Percentiles rank a stretch among this genome's conserved stretches.
Conservation (phyloP, 2,329 filamentous ascomycete genomes). For the Cladosporium cucumerinum region DNA sequence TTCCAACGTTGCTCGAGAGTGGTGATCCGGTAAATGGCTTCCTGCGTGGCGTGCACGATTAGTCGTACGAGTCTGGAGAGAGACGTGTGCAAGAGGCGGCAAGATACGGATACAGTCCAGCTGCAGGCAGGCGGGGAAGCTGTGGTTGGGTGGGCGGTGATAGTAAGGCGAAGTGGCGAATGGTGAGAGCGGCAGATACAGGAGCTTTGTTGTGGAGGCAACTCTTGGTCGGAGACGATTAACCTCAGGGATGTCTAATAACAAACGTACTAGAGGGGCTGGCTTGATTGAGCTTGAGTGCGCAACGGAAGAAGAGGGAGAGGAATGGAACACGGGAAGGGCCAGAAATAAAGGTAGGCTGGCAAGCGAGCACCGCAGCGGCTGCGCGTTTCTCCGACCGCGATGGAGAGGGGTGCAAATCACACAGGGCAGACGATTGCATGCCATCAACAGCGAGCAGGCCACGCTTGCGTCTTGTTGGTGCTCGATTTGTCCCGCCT, state of each 20-base stretch:
- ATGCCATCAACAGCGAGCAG: constrained; percentile 8
- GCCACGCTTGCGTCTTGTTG: constrained; percentile 10
- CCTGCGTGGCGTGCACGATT: neutral
- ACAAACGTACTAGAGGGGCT: constrained; percentile 18
- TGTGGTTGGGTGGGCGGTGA: neutral
- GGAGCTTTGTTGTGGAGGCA: neutral
- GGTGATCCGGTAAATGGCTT: constrained; percentile 41
- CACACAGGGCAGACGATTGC: constrained; percentile 7
- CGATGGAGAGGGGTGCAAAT: constrained; percentile 1
- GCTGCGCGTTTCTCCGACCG: constrained; percentile 13
- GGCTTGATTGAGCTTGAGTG: neutral
- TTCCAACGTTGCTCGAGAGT: neutral
- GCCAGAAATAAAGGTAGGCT: constrained; percentile 14
- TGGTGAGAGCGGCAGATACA: neutral
- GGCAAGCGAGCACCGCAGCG: constrained; percentile 9
- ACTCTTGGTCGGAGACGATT: neutral
- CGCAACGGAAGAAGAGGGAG: constrained; percentile 3
- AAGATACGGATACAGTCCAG: constrained; percentile 6
- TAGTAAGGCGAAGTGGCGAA: constrained; percentile 7
- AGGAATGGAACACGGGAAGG: constrained; percentile 13
- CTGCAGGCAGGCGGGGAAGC: constrained; percentile 10
- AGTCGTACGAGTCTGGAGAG: constrained; percentile 18
- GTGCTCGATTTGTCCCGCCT: constrained; percentile 5
- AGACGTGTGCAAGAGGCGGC: neutral
- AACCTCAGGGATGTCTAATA: constrained; percentile 21